Evolutionary conservation across 2,329 filamentous ascomycete genomes (phyloP).

Genomic region (Hypoxylon sp.): DNA sequence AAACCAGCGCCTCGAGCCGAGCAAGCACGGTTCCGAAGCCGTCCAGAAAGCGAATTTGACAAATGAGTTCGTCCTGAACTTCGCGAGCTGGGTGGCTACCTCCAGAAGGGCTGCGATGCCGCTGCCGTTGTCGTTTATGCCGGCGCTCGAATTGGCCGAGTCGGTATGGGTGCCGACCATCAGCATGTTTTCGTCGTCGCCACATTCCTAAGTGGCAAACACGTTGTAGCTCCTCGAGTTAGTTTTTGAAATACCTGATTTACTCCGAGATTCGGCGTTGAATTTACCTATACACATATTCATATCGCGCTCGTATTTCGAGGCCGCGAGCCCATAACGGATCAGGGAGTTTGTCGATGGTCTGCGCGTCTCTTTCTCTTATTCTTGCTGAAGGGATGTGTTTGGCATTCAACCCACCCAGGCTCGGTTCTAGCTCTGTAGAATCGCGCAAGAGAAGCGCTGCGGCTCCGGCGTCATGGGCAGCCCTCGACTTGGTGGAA

Average conservation of each 20-base stretch:
- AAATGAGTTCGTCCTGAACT: constrained; percentile 23
- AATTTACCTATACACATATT: constrained; percentile 25
- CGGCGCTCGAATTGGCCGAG: constrained; percentile 25
- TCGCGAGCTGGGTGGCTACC: constrained; percentile 27
- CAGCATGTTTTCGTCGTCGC: constrained; percentile 31
- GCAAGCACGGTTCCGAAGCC: constrained; percentile 27
- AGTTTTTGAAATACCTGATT: constrained; percentile 9
- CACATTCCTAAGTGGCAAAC: constrained; percentile 38
- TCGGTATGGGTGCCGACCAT: constrained; percentile 37
- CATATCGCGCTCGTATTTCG: constrained; percentile 7
- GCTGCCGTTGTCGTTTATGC: constrained; percentile 38
- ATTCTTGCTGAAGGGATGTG: constrained; percentile 33
- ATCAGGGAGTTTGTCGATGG: background rate
- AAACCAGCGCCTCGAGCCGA: constrained; percentile 30
- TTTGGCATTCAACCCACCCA: constrained; percentile 8
- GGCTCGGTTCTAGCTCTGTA: constrained; percentile 24
- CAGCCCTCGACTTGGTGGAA: constrained; percentile 32
- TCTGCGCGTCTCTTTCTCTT: constrained; percentile 15
- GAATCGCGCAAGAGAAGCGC: constrained; percentile 24
- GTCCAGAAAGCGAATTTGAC: constrained; percentile 41
- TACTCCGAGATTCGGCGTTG: background rate
- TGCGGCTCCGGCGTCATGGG: constrained; percentile 23
- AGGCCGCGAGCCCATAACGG: constrained; percentile 6
- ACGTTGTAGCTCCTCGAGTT: constrained; percentile 34
- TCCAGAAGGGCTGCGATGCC: constrained; percentile 36